Conservation (phyloP, 495 filamentous ascomycete genomes). For the Diplogelasinospora grovesii region DNA sequence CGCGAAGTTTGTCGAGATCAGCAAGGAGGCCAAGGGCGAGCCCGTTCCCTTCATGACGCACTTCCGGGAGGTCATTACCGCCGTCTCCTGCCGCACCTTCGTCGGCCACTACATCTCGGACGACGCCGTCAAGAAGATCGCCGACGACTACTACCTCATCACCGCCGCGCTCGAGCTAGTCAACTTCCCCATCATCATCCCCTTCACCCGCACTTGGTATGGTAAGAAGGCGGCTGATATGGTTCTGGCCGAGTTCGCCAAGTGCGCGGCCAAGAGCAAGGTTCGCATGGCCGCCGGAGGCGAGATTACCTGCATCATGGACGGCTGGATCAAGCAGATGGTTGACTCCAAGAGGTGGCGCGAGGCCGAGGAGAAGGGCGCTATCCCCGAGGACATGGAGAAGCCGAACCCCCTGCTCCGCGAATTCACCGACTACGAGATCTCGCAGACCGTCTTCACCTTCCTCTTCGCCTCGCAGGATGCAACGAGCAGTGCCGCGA, state of each 20-base stretch:
- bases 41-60: constrained; percentile 82
- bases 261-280: constrained; percentile 89
- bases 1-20: constrained; percentile 65
- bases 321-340: constrained; percentile 85
- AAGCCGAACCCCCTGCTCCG: constrained; percentile 79
- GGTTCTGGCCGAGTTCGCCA: constrained; percentile 82
- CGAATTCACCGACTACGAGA: constrained; percentile 86
- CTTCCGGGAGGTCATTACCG: constrained; percentile 95
- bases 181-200: constrained; percentile 97
- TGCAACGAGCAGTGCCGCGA: constrained; percentile 85
- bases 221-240: constrained; percentile 93
- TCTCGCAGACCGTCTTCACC: constrained; percentile 91
- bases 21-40: constrained; percentile 59
- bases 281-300: constrained; percentile 88
- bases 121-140: constrained; percentile 85
- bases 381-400: constrained; percentile 56
- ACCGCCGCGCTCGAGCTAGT: constrained; percentile 94
- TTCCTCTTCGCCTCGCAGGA: constrained; percentile 98
- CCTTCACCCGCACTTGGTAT: constrained; percentile 94
- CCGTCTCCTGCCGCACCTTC: constrained; percentile 90
- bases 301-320: constrained; percentile 84
- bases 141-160: constrained; percentile 94
- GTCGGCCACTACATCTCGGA: constrained; percentile 93
- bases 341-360: constrained; percentile 72
- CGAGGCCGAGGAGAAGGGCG: constrained; percentile 61